Evolutionary conservation across 192 early-diverging fungal species (phyloP).

Genomic region (Funneliformis mosseae): DNA sequence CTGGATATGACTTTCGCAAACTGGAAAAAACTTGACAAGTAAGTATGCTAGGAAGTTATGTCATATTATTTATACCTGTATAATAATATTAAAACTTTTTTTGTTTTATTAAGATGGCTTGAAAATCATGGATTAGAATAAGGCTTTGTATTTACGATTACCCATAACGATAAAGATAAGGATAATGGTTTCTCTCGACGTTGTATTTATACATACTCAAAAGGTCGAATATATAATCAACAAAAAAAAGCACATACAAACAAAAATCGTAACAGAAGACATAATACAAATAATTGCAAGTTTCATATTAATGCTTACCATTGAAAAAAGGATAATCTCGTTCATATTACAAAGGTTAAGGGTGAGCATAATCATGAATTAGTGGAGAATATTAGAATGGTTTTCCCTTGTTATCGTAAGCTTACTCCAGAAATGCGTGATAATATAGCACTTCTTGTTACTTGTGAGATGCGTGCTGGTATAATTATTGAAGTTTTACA

Average conservation of each 20-base stretch:
- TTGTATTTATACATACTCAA: neutral
- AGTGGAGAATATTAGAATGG: neutral
- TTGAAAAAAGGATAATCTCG: slow-evolving; percentile 6
- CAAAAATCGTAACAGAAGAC: neutral
- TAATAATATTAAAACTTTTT: no score
- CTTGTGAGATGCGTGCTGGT: neutral
- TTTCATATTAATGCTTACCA: slow-evolving; percentile 1
- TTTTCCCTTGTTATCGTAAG: neutral
- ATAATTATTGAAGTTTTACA: slow-evolving; percentile 3
- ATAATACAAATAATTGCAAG: slow-evolving; percentile 8
- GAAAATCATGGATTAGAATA: neutral
- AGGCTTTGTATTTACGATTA: neutral
- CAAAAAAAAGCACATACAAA: slow-evolving; percentile 11
- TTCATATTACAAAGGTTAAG: slow-evolving; percentile 11
- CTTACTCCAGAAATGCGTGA: neutral
- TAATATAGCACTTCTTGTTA: neutral
- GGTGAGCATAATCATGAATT: slow-evolving; percentile 4
- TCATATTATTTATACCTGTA: no score
- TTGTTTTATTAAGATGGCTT: no score
- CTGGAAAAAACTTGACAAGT: no score
- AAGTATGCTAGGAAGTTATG: no score
- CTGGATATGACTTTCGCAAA: no score
- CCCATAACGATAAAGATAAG: neutral
- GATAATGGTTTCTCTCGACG: neutral
- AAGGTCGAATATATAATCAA: neutral